Evolutionary conservation across 495 filamentous ascomycete species (phyloP).

Genomic region (Glarea lozoyensis): DNA sequence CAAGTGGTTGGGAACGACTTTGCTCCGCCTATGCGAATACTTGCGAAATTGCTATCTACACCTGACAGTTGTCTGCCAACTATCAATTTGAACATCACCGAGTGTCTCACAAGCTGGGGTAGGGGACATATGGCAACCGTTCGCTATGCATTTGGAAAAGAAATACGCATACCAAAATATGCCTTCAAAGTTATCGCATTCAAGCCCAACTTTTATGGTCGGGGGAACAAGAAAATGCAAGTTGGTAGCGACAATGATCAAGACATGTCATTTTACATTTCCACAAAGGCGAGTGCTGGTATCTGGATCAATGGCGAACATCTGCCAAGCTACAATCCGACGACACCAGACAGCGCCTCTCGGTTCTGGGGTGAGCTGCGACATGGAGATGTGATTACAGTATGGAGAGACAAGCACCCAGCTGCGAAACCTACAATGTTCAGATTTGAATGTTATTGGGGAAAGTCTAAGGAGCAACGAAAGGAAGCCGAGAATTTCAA

Average conservation of each 20-base stretch:
- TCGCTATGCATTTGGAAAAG: conserved; percentile 44
- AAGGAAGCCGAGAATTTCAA: conserved; percentile 1
- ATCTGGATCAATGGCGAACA: conserved; percentile 64
- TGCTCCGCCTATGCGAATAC: conserved; percentile 28
- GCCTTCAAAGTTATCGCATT: conserved; percentile 73
- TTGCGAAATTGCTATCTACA: conserved; percentile 34
- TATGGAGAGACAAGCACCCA: conserved; percentile 39
- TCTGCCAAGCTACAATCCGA: conserved; percentile 39
- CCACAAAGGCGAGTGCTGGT: conserved; percentile 59
- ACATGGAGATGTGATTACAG: conserved; percentile 60
- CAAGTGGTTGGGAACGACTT: conserved; percentile 21
- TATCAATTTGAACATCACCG: conserved; percentile 52
- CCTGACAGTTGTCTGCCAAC: conserved; percentile 37
- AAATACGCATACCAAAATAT: conserved; percentile 68
- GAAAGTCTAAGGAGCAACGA: conserved; percentile 32
- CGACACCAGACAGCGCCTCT: conserved; percentile 30
- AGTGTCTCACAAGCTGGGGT: conserved; percentile 66
- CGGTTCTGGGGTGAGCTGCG: conserved; percentile 58
- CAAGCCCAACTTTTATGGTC: conserved; percentile 49
- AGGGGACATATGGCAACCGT: conserved; percentile 53
- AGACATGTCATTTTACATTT: conserved; percentile 60
- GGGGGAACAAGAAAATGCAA: conserved; percentile 19
- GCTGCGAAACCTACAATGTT: conserved; percentile 35
- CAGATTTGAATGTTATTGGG: conserved; percentile 44
- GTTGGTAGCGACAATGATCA: conserved; percentile 33